Evolutionary conservation across 371 early-diverging fungal genomes (phyloP), one percentile per base, ranked within the genome.

Genomic region (Conidiobolus incongruus): DNA sequence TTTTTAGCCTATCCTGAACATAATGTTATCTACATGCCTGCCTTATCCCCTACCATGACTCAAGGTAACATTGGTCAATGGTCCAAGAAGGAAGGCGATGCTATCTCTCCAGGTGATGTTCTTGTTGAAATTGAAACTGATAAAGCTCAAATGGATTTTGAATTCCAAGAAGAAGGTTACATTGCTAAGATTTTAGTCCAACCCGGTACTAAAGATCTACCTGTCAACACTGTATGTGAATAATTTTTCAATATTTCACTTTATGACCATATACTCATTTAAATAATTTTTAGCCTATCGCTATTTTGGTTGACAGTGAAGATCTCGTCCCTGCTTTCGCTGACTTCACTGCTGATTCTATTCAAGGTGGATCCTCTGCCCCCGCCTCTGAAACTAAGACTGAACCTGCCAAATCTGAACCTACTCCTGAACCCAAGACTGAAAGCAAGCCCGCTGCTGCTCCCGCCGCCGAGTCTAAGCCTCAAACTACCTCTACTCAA

Each of bases 131-230:
- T 97, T 46, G 98, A 97, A 65, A 97, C 98, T 24, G 95, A 97
- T 66, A 97, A 97, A 76, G 98, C 98, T 37, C 90, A 89, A 64
- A 95, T 97, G 93, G 98, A 97, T 60, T 90, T 94, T 61, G 98
- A 97, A 65, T 91, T 83, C 66, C 94, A 95, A 64, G 98, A 97
- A 51, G 92, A 93, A 53, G 98, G 98, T 33, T 93, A 64, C 54
- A 52, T 97, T 30, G 98, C 94, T 54, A 85, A 92, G 75, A 71
- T 92, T 56, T 64, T 97, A 50, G 62, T 85, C 21, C 75, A 92
- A 52, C 68, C 23, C 4, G 46, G 46, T 16, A n/a, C 46, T 12
- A 46, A 38, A 29, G 46, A 38, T 22, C 21, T 48, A 10, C 15
- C 15, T 22, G 35, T 48, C 26, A 40, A 42, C 30, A 8, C 43